Conservation (phyloP, 1,139 yeast species). For the Candida pseudocylindracea region DNA sequence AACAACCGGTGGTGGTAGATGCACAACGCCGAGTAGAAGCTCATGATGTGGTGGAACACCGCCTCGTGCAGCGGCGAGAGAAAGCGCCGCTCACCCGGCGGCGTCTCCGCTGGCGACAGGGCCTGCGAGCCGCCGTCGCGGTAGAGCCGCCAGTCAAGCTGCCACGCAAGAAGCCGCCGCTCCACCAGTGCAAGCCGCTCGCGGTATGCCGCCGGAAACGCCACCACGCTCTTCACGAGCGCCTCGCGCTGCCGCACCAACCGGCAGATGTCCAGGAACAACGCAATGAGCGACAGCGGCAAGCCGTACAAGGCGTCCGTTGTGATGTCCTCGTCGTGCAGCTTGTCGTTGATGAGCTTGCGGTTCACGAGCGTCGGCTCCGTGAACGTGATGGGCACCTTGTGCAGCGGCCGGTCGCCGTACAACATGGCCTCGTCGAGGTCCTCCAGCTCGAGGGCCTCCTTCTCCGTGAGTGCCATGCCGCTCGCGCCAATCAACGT, state of each 20-base stretch:
- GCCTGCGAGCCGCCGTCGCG: constrained; percentile 2
- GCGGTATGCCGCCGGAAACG: constrained; percentile 19
- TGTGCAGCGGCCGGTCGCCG: neutral
- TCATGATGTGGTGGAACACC: constrained; percentile 62
- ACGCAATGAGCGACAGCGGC: constrained; percentile 55
- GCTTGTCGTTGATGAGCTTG: constrained; percentile 19
- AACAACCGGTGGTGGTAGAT: constrained; percentile 61
- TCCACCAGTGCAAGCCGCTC: constrained; percentile 25
- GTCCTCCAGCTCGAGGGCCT: constrained; percentile 11
- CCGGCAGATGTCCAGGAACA: constrained; percentile 52
- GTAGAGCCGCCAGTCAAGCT: constrained; percentile 35
- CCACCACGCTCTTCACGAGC: constrained; percentile 2
- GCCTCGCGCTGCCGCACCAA: constrained; percentile 27
- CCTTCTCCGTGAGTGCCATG: constrained; percentile 7
- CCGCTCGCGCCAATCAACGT: neutral
- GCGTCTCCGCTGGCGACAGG: constrained; percentile 4
- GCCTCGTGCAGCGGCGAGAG: constrained; percentile 43
- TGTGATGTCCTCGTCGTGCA: constrained; percentile 33
- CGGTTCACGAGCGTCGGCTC: constrained; percentile 21
- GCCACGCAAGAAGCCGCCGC: constrained; percentile 36
- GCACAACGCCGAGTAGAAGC: constrained; percentile 53
- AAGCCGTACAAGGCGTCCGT: constrained; percentile 71
- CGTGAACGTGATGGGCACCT: constrained; percentile 1
- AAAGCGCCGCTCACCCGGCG: constrained; percentile 10
- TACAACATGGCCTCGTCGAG: constrained; percentile 8